Base-by-base conservation (phyloP, 208 protist species). In the Trypanosoma platydactyli region DNA sequence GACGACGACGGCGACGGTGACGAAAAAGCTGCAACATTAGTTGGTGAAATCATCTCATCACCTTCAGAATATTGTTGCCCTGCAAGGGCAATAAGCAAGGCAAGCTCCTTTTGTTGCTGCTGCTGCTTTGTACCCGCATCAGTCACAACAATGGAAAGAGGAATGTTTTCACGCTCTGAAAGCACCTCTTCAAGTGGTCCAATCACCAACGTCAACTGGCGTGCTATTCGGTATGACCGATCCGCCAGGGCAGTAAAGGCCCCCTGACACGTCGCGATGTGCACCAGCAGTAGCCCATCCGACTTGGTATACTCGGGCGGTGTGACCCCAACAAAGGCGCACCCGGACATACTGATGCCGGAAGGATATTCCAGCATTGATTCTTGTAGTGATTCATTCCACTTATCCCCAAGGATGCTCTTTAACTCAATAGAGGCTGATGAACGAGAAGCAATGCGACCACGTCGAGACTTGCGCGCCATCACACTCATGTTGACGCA, bases 401-500 rank as follows among this genome's bases (percentile, higher is more conserved):
- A 18, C 50, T 49, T 30, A 1, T 38, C 20, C 42, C 13, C 2
- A 3, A 54, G 24, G 20, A 0, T 1, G 12, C 12, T 4, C 16
- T n/a, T 13, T n/a, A 18, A 50, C 45, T 50, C 51, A 54, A 41
- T 42, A 3, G 42, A 54, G 2, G 42, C n/a, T 35, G 42, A 38
- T 38, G 33, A 38, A 3, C 3, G 33, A 11, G 33, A 45, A 7
- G 7, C 41, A 12, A 27, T 51, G 56, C 50, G 44, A 15, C 18
- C 42, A 46, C 65, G 61, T 46, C 65, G 62, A 45, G 59, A 64
- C 22, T 74, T 66, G 12, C 65, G 50, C 38, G 54, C 71, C 53
- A 72, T 66, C 15, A 59, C 57, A 65, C 65, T 76, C 52, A 81
- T 59, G 51, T 76, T 69, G 42, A 70, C 70, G 50, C 77, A 76